Evolutionary conservation across 495 filamentous ascomycete species (phyloP).

Genomic region (Parachaetomium inaequale): DNA sequence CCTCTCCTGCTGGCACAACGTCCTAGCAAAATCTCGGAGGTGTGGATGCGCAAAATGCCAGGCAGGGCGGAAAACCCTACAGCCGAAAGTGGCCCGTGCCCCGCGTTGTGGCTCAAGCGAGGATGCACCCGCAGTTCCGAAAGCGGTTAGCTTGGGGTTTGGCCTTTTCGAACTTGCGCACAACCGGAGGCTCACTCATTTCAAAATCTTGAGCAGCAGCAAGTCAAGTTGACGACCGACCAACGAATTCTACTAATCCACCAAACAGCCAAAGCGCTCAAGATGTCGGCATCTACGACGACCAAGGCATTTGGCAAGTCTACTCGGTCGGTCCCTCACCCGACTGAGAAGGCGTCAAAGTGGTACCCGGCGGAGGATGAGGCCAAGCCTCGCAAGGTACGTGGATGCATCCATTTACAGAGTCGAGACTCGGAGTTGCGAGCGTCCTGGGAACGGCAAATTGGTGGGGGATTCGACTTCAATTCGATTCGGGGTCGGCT

Average conservation of each 20-base stretch:
- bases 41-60: constrained; percentile 37
- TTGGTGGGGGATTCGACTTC: constrained; percentile 19
- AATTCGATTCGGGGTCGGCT: constrained; percentile 11
- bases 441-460: constrained; percentile 14
- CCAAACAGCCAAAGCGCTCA: constrained; percentile 46
- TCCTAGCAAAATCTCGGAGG: constrained; percentile 35
- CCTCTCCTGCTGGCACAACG: constrained; percentile 27
- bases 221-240: constrained; percentile 35
- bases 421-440: constrained; percentile 8
- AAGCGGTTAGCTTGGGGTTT: constrained; percentile 39
- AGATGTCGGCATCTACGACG: constrained; percentile 68
- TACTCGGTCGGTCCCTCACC: constrained; percentile 79
- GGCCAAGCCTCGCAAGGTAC: constrained; percentile 85
- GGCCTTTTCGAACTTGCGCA: constrained; percentile 36
- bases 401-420: constrained; percentile 36
- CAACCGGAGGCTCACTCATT: constrained; percentile 32
- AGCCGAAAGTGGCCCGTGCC: constrained; percentile 24
- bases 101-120: constrained; percentile 13
- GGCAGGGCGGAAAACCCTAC: constrained; percentile 39
- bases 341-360: constrained; percentile 90
- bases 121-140: constrained; percentile 20
- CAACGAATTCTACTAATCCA: constrained; percentile 39
- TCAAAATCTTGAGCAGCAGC: constrained; percentile 38
- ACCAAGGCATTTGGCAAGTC: constrained; percentile 98
- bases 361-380: constrained; percentile 99